Base-by-base conservation (phyloP, 176 grass and related monocot species). In the Triticum urartu region DNA sequence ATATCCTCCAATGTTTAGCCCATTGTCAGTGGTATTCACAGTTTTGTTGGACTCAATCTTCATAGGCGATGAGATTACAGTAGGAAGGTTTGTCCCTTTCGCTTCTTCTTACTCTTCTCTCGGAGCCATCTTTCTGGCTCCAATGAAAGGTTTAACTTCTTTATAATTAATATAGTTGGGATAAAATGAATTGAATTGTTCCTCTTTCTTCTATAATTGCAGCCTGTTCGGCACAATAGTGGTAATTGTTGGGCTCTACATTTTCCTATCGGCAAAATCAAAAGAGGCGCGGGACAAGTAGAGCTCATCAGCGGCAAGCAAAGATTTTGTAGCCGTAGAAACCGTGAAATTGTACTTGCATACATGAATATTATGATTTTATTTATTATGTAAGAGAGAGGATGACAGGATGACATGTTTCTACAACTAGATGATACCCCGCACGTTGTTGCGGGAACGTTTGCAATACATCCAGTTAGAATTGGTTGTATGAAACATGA, bases 1-100 rank as follows among this genome's bases (percentile, higher is more conserved):
- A 3, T 92, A 94, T 71, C 93, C 93, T 45, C 59, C 90, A 12
- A 90, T 90, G 81, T 94, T 94, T 60, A 88, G 12, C 18, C 78
- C 90, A 21, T 82, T 94, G 18, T 86, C 87, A 0, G 45, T 94
- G 5, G 68, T 94, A 25, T 90, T 92, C 59, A 88, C 87, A 39
- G 71, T 54, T 39, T 28, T 90, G 24, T 64, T 92, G 3, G 87
- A 68, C 11, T 86, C 66, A 5, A 39, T 90, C 33, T 83, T 92
- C 21, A 78, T 90, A 1, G 84, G 65, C 5, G 81, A 94, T 9
- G 17, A 82, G 52, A 79, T 94, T 47, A 92, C 84, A 13, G 8
- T 72, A 22, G 92, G 92, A 88, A 90, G 92, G 87, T 92, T 0
- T 1, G 83, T 84, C 18, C 54, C 54, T 21, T 59, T 20, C 7